Base-by-base conservation (phyloP, 2,329 filamentous ascomycete genomes). In the Fusarium siculi region DNA sequence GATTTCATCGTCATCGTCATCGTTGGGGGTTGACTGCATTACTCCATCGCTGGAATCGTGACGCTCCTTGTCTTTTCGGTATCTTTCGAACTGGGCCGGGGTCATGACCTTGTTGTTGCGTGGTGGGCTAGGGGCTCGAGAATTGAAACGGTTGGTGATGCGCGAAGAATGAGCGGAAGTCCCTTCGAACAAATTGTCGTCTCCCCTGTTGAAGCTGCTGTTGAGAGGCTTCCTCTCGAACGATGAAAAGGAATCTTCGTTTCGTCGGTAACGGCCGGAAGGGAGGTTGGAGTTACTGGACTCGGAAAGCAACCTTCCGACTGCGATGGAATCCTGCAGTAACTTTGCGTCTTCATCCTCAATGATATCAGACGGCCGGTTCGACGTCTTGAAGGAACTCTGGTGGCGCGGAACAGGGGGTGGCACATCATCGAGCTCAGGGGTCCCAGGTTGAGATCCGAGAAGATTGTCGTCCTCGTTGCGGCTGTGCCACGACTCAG, bases 81-180 rank as follows among this genome's bases (percentile, higher is more conserved):
- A 96, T 73, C 89, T 89, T 80, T 97, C 94, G 75, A 97, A 97
- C 79, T 97, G 91, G 16, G 92, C 93, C 2, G 93, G 93, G 4
- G 95, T 97, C 93, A 97, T 97, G 70, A 96, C 92, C 81, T 96
- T 96, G 80, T 89, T 92, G 25, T 89, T 92, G 25, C 86, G 85
- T 14, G 87, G 82, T 4, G 84, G 81, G 59, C 79, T 85, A 12
- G 80, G 77, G 53, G 78, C 81, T 57, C 76, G 82, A 16, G 78
- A 77, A 25, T 73, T 71, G 55, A 80, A 80, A 66, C 83, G 84
- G 42, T 83, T 80, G 18, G 80, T 79, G 30, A 82, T 72, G 47
- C 81, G 81, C 16, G 81, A 79, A 12, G 82, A 81, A 7, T 82
- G 83, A 4, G 82, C 76, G 14, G 83, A 73, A 40, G 82, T 85